Evolutionary conservation across 805 yeast species (phyloP).

Genomic region (Scheffersomyces ergatensis): DNA sequence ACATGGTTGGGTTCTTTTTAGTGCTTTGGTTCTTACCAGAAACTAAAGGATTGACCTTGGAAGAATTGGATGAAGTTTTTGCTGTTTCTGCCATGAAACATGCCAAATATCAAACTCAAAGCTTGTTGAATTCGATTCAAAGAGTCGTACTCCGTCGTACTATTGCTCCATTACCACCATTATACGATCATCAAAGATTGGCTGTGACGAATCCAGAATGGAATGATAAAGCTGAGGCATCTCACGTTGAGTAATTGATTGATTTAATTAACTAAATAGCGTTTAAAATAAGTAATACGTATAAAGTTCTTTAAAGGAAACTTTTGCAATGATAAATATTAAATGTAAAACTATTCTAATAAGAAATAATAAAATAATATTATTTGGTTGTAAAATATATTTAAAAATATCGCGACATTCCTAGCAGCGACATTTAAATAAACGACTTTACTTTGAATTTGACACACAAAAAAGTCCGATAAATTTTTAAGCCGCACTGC

Average conservation of each 20-base stretch:
- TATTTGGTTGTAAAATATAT: too few species aligned
- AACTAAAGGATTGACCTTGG: constrained; percentile 64
- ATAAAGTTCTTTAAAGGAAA: too few species aligned
- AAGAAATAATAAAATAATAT: too few species aligned
- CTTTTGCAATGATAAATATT: too few species aligned
- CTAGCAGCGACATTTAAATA: too few species aligned
- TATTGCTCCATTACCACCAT: constrained; percentile 50
- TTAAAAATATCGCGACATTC: too few species aligned
- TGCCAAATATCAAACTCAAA: constrained; percentile 40
- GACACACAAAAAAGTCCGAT: too few species aligned
- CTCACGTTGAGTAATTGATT: constrained; percentile 49
- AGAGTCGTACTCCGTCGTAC: constrained; percentile 44
- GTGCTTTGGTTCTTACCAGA: constrained; percentile 73
- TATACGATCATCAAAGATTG: constrained; percentile 55
- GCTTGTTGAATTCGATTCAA: constrained; percentile 42
- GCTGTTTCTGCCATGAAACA: constrained; percentile 56
- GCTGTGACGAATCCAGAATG: constrained; percentile 61
- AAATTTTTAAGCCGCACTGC: too few species aligned
- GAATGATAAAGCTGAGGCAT: constrained; percentile 56
- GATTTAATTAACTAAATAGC: too few species aligned
- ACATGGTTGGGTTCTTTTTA: constrained; percentile 63
- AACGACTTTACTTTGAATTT: too few species aligned
- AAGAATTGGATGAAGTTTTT: constrained; percentile 74
- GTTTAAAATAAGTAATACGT: too few species aligned
- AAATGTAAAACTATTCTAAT: too few species aligned